These are phyloP conservation scores for Lipomyces japonicus DNA, from an alignment of 805 yeast genomes.

Conservation along the genomic window DNA sequence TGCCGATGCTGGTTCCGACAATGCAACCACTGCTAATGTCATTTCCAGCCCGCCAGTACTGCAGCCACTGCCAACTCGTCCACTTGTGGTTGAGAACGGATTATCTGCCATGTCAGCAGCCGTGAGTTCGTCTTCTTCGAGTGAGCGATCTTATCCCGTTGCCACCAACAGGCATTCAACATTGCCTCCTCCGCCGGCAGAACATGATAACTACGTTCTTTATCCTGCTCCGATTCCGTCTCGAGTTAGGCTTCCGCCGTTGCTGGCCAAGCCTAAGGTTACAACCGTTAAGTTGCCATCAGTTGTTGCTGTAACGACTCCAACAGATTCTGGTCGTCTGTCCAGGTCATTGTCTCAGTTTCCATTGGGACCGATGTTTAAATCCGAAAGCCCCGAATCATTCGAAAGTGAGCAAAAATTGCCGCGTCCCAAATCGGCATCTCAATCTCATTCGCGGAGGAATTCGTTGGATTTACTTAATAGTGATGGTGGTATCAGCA, in stretches of 20 bases:
- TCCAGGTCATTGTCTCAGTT: background rate
- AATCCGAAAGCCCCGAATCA: background rate
- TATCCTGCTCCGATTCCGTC: constrained; percentile 25
- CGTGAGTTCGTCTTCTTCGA: too few relatives aligned
- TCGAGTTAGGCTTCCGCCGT: constrained; percentile 16
- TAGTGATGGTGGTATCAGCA: background rate
- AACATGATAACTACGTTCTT: background rate
- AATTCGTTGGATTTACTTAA: too few relatives aligned
- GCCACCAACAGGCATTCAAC: too few relatives aligned
- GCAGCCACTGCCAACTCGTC: too few relatives aligned
- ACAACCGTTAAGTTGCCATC: background rate
- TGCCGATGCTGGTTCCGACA: too few relatives aligned
- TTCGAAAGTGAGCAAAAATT: background rate
- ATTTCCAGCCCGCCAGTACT: too few relatives aligned
- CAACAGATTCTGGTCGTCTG: background rate
- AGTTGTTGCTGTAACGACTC: background rate
- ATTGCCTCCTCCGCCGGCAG: background rate
- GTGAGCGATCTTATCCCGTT: too few relatives aligned
- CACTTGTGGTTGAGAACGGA: too few relatives aligned
- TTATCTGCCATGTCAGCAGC: too few relatives aligned
- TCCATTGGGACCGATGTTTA: background rate
- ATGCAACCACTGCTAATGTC: too few relatives aligned
- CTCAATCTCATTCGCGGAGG: too few relatives aligned
- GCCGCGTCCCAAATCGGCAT: too few relatives aligned
- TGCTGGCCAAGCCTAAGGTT: constrained; percentile 6